Evolutionary conservation across 163 green algal genomes (phyloP).

Genomic region (Trebouxia gelatinosa): DNA sequence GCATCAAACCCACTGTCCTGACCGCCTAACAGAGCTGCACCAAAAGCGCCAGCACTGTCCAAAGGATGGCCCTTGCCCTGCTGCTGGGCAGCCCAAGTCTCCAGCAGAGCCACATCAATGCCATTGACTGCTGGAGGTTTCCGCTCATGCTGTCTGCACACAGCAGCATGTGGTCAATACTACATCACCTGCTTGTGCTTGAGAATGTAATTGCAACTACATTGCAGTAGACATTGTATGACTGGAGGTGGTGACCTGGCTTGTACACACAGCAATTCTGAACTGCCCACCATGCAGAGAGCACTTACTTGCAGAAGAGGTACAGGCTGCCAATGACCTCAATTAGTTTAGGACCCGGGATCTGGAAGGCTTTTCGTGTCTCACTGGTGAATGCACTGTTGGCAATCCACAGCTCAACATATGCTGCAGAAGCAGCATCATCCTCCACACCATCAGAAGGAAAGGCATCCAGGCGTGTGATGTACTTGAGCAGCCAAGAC

Average conservation of each 20-base stretch:
- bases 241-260: not conserved
- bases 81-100: constrained; percentile 28
- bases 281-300: not conserved
- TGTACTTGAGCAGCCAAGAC: constrained; percentile 46
- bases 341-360: constrained; percentile 18
- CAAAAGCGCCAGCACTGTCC: constrained; percentile 30
- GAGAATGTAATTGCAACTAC: not conserved
- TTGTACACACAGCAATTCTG: not conserved
- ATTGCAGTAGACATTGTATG: not conserved
- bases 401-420: constrained; percentile 44
- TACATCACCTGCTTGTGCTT: not conserved
- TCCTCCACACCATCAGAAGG: not conserved
- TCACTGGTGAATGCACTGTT: constrained; percentile 46
- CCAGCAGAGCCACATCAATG: constrained; percentile 26
- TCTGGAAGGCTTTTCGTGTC: constrained; percentile 36
- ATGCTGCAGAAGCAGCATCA: constrained; percentile 19
- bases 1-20: not conserved
- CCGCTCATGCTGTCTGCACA: constrained; percentile 32
- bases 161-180: not conserved
- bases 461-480: constrained; percentile 49
- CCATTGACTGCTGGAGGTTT: constrained; percentile 15
- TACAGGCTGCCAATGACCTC: constrained; percentile 51
- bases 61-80: not conserved
- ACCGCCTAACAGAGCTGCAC: constrained; percentile 36
- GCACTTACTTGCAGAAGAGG: constrained; percentile 46